These are phyloP conservation scores for Lasiosphaeria hispida DNA, from an alignment of 495 filamentous ascomycete species.

Conservation along the genomic window DNA sequence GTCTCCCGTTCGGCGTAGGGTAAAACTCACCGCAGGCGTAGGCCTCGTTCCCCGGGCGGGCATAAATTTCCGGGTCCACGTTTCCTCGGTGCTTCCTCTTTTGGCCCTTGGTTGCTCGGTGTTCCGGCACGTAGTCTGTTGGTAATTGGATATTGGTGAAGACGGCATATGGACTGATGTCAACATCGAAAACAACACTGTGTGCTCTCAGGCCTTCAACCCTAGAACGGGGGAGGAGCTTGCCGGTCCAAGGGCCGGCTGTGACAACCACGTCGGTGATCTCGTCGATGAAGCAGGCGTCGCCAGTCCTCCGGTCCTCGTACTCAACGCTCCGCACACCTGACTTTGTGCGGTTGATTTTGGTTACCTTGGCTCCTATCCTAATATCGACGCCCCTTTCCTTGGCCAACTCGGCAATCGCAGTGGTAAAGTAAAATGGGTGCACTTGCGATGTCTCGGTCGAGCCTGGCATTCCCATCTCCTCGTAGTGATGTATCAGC, in stretches of 20 bases:
- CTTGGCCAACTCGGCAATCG: constrained; percentile 76
- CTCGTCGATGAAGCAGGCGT: constrained; percentile 54
- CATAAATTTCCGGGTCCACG: constrained; percentile 89
- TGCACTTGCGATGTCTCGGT: constrained; percentile 87
- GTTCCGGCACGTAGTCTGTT: constrained; percentile 47
- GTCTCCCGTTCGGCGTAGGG: background rate
- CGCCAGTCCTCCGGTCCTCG: constrained; percentile 56
- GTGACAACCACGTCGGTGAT: constrained; percentile 82
- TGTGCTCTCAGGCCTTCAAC: constrained; percentile 84
- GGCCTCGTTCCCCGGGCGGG: constrained; percentile 80
- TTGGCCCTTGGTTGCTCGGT: constrained; percentile 43
- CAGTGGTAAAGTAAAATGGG: constrained; percentile 86
- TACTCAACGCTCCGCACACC: constrained; percentile 72
- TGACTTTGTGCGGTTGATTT: constrained; percentile 48
- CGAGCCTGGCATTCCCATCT: constrained; percentile 71
- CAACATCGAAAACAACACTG: constrained; percentile 78
- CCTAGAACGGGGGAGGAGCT: constrained; percentile 69
- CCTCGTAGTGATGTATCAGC: constrained; percentile 65
- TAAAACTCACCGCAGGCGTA: constrained; percentile 69
- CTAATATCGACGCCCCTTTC: constrained; percentile 72
- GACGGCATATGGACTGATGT: constrained; percentile 82
- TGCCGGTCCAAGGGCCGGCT: constrained; percentile 86
- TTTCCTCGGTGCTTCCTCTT: constrained; percentile 55
- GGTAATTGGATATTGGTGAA: constrained; percentile 89
- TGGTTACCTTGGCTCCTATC: constrained; percentile 57